These are phyloP conservation scores for Claviceps digitariae DNA, from an alignment of 2,329 filamentous ascomycete genomes.

Conservation along the genomic window DNA sequence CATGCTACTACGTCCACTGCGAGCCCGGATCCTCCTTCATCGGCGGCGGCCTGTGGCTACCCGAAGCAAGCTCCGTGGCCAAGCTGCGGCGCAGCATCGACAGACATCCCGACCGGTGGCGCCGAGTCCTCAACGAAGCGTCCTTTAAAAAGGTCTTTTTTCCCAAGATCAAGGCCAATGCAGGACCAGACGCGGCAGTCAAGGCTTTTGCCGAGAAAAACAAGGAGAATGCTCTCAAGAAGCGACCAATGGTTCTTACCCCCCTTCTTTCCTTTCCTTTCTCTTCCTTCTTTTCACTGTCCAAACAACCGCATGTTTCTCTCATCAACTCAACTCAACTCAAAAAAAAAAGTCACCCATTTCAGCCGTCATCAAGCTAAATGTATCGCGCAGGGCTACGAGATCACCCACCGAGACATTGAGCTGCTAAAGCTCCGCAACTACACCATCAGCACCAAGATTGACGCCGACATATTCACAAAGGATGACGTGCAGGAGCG, in stretches of 20 bases:
- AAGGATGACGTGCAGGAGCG: constrained; percentile 48
- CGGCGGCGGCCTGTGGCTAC: constrained; percentile 73
- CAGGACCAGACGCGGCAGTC: constrained; percentile 39
- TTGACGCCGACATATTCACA: constrained; percentile 53
- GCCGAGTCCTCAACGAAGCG: constrained; percentile 48
- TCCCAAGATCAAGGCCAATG: constrained; percentile 21
- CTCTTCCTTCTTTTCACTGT: no score
- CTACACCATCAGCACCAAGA: constrained; percentile 57
- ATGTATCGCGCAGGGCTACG: constrained; percentile 47
- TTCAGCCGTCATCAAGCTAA: background rate
- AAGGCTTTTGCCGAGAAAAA: constrained; percentile 61
- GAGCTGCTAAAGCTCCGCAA: constrained; percentile 67
- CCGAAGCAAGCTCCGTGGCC: constrained; percentile 51
- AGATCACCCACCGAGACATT: constrained; percentile 63
- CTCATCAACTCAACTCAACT: no score
- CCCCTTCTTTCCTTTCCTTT: background rate
- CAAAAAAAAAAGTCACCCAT: no score
- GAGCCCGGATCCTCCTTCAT: constrained; percentile 60
- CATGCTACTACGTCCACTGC: constrained; percentile 77
- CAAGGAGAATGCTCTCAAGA: constrained; percentile 65
- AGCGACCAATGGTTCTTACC: constrained; percentile 59
- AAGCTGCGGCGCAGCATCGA: constrained; percentile 64
- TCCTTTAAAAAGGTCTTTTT: constrained; percentile 53
- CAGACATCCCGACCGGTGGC: constrained; percentile 55
- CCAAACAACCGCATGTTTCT: no score